These are phyloP conservation scores for Beauveria bassiana DNA, from an alignment of 2,329 filamentous ascomycete genomes.

Conservation along the genomic window DNA sequence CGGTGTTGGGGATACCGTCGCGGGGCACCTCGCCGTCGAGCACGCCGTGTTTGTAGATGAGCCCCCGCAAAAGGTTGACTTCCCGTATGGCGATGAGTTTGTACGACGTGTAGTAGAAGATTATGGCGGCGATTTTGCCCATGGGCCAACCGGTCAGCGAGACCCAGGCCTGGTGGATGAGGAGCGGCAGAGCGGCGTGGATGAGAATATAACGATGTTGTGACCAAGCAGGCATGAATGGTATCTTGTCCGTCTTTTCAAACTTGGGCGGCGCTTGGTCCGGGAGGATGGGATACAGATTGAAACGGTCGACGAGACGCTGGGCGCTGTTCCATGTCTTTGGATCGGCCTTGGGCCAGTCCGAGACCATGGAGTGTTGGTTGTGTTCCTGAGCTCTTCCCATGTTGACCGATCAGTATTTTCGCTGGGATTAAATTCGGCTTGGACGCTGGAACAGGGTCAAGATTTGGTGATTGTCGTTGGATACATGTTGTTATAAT, in stretches of 20 bases:
- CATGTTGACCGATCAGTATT: background rate
- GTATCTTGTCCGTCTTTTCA: conserved; percentile 24
- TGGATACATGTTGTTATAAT: background rate
- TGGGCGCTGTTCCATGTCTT: conserved; percentile 15
- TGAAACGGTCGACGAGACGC: conserved; percentile 13
- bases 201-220: conserved; percentile 25
- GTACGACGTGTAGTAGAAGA: conserved; percentile 24
- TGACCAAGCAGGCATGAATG: conserved; percentile 21
- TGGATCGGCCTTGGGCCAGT: conserved; percentile 15
- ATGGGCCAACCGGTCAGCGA: conserved; percentile 12
- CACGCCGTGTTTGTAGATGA: conserved; percentile 24
- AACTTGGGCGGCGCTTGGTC: conserved; percentile 19
- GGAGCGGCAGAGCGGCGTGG: conserved; percentile 20
- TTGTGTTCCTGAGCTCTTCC: conserved; percentile 5
- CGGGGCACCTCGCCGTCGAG: conserved; percentile 22
- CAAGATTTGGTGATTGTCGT: background rate
- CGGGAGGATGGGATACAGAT: conserved; percentile 14
- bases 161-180: conserved; percentile 17
- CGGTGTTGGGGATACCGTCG: conserved; percentile 27
- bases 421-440: background rate
- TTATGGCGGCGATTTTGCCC: background rate
- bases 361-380: conserved; percentile 17
- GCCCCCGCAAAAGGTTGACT: conserved; percentile 21
- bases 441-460: background rate
- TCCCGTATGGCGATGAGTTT: conserved; percentile 23